Evolutionary conservation across 805 yeast species (phyloP), one percentile per base, ranked within the genome.

Genomic region (Allodekkera sacchari): DNA sequence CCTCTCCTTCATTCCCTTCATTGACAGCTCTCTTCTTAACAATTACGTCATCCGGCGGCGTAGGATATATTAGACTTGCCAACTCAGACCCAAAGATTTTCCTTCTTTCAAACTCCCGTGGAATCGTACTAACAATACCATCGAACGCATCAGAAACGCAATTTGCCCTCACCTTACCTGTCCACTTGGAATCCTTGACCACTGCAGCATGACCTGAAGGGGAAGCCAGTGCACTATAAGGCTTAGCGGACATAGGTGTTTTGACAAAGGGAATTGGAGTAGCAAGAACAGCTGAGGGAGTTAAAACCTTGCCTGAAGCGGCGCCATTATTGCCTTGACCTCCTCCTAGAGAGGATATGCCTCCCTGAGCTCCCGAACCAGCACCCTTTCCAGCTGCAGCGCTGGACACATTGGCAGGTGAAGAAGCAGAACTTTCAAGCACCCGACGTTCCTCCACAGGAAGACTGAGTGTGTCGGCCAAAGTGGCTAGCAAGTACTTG

Each of bases 401-500:
- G n/a, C n/a, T n/a, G n/a, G n/a, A n/a, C n/a, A n/a, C n/a, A n/a
- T n/a, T n/a, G n/a, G 26, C 26, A n/a, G 13, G 10, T 24, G 10
- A 9, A 20, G 22, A 8, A 9, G 22, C 22, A 20, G 26, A 9
- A n/a, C 26, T 16, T 29, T 53, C 50, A 15, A 49, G 36, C 11
- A 58, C 35, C 18, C 47, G 49, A 9, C 37, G 43, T 34, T 55
- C 61, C 22, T 60, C 57, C 9, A 61, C 70, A 7, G 63, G 64
- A 17, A 72, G 43, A 25, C 65, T 71, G 37, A 72, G 53, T 22
- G 68, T 52, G 45, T 72, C 71, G 7, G 73, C 64, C 33, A 73
- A 53, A 2, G 75, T 66, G 1, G 74, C 68, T 28, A 64, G 57
- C 42, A 72, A 66, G 46, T 68, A 73, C 32, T 55, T 53, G 27